Evolutionary conservation across 129 eudicot species (phyloP), one percentile per base, ranked within the genome.

Genomic region (Ambrosia trifida): DNA sequence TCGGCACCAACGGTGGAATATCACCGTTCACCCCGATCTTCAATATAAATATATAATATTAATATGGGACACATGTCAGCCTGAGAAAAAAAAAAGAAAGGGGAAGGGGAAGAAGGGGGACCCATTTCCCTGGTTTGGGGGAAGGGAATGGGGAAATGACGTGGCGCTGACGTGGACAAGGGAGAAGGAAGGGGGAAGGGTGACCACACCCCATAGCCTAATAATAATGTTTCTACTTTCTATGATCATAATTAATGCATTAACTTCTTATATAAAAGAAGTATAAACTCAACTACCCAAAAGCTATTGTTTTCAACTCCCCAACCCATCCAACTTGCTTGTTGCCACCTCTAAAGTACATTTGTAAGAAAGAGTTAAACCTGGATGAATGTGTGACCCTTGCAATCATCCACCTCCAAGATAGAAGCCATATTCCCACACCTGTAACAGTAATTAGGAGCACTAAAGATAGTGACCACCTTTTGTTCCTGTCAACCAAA

Each of bases 391-490:
- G 96, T 86, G 76, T 88, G 96, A 41, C 89, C 96, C 46, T 84
- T 91, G 89, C 91, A 86, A 73, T 91, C 98, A 79, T 91, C 98
- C 30, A 89, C 98, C 74, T 93, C 98, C 84, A 93, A 77, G 19
- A 93, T 93, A 20, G 98, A 93, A 50, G 98, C 98, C 98, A 89
- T 89, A 79, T 89, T 94, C 52, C 98, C 97, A 82, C 98, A 94
- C 11, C 98, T 85, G 12, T 94, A 94, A 75, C 98, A 94, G 64
- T 94, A 89, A 78, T 94, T 94, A 16, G 97, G 98, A 0, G 97
- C 97, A 80, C 98, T 94, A 64, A 94, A 94, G 62, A 94, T 89
- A 5, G 97, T 89, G 69, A 94, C 98, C 67, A 89, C 98, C 75
- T 87, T 93, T 89, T 89, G 95, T 4, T 93, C 98, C 98, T 89